These are phyloP conservation scores for Fusarium sp. DNA, from an alignment of 2,329 filamentous ascomycete genomes.

Conservation along the genomic window DNA sequence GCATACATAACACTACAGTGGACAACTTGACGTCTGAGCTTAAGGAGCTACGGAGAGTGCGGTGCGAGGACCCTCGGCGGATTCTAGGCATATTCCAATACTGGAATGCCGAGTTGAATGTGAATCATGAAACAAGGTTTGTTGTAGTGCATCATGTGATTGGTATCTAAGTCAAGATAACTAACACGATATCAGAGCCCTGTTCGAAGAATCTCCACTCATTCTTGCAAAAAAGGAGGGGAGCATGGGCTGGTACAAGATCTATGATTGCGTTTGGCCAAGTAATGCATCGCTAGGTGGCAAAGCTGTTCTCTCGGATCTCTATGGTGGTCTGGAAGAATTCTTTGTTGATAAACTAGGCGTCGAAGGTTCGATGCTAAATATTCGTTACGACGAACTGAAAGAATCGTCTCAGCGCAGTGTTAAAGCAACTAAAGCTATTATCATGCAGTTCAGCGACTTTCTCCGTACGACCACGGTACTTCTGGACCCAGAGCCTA, in stretches of 20 bases:
- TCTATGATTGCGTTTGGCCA: constrained; percentile 34
- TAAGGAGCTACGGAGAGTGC: no score
- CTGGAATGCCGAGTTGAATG: no score
- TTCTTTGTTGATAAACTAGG: constrained; percentile 33
- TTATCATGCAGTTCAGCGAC: constrained; percentile 15
- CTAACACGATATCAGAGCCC: no score
- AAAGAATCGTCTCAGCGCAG: constrained; percentile 5
- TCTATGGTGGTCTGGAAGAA: constrained; percentile 4
- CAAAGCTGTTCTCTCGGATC: constrained; percentile 20
- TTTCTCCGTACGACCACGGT: constrained; percentile 3
- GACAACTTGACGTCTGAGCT: no score
- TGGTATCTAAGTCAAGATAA: no score
- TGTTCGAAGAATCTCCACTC: no score
- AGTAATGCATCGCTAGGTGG: constrained; percentile 23
- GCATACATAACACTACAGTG: no score
- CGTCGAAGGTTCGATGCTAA: constrained; percentile 17
- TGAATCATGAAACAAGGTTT: no score
- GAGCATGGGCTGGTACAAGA: constrained; percentile 21
- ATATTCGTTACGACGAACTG: constrained; percentile 35
- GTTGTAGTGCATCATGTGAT: no score
- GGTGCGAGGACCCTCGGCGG: no score
- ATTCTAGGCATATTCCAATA: no score
- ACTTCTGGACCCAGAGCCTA: constrained; percentile 10
- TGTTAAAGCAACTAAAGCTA: constrained; percentile 19
- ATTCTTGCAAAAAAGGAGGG: no score